These are phyloP conservation scores for Heliamphora pulchella DNA, from an alignment of 179 eudicot genomes.

Conservation along the genomic window DNA sequence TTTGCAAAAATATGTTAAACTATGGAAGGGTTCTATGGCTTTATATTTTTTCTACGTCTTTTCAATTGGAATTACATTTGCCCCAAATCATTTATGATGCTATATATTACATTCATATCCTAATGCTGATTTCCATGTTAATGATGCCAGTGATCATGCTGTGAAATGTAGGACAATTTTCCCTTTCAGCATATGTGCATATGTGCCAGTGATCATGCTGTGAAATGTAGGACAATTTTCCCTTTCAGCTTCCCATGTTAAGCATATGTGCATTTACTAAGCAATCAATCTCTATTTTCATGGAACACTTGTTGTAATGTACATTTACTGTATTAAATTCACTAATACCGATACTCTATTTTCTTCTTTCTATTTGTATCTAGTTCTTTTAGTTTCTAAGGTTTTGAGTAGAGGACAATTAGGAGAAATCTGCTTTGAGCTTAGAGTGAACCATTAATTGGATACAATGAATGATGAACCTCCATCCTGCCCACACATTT, in stretches of 20 bases:
- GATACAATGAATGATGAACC: not conserved
- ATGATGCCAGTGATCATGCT: not conserved
- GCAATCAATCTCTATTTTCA: not conserved
- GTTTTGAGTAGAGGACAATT: not conserved
- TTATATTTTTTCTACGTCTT: not conserved
- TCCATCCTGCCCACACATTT: not conserved
- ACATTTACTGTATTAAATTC: not conserved
- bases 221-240: not conserved
- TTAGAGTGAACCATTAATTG: not conserved
- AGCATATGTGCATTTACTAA: not conserved
- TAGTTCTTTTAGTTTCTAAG: not conserved
- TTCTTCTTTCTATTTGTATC: too few relatives aligned
- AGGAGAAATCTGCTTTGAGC: not conserved
- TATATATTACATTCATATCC: too few relatives aligned
- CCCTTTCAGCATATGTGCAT: not conserved
- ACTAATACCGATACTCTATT: not conserved
- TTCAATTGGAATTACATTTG: not conserved
- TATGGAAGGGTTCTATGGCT: not conserved
- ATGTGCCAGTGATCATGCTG: not conserved
- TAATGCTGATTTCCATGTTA: not conserved
- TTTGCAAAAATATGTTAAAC: not conserved
- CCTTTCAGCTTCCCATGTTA: not conserved
- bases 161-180: not conserved
- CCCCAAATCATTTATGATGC: not conserved
- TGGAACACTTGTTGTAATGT: not conserved